Percentiles rank a stretch among this genome's conserved stretches.
phyloP scores from a whole-genome alignment of 805 yeast genomes.

The Dipodascopsis uninucleata region DNA sequence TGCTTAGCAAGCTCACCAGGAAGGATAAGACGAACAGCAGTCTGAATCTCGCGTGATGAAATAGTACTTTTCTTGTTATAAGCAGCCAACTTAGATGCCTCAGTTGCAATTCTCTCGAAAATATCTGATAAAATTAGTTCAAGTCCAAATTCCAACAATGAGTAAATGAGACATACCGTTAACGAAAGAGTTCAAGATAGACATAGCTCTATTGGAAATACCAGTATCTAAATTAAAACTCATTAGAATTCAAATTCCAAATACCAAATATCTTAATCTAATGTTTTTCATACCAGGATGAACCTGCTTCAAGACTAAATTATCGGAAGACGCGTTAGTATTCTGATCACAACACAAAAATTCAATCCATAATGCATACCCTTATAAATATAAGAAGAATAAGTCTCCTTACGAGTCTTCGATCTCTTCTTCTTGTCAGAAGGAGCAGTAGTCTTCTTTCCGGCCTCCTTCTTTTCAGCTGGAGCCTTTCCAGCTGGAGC shows the following conservation, averaged over 20 bases:
- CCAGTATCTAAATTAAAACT: conserved; percentile 61
- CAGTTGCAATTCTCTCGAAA: conserved; percentile 96
- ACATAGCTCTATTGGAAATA: conserved; percentile 98
- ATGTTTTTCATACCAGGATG: conserved; percentile 65
- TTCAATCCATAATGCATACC: conserved; percentile 18
- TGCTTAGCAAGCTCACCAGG: conserved; percentile 99
- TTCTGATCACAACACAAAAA: neutral
- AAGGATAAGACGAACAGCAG: conserved; percentile 95
- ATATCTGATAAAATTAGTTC: conserved; percentile 45
- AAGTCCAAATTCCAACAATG: neutral
- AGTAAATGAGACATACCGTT: conserved; percentile 46
- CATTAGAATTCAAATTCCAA: neutral
- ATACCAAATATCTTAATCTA: neutral
- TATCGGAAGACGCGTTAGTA: conserved; percentile 17
- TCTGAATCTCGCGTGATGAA: conserved; percentile 97
- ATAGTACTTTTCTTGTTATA: conserved; percentile 98
- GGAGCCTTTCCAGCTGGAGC: conserved; percentile 92
- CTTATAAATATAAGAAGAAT: conserved; percentile 97
- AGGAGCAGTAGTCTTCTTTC: conserved; percentile 79
- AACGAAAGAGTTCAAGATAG: conserved; percentile 97
- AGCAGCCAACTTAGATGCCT: conserved; percentile 97
- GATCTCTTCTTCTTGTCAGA: conserved; percentile 85
- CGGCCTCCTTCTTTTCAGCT: conserved; percentile 88
- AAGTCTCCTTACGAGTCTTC: conserved; percentile 96
- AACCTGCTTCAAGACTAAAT: conserved; percentile 86